Evolutionary conservation across 345 rosid genomes (phyloP).

Genomic region (Ceriops decandra): DNA sequence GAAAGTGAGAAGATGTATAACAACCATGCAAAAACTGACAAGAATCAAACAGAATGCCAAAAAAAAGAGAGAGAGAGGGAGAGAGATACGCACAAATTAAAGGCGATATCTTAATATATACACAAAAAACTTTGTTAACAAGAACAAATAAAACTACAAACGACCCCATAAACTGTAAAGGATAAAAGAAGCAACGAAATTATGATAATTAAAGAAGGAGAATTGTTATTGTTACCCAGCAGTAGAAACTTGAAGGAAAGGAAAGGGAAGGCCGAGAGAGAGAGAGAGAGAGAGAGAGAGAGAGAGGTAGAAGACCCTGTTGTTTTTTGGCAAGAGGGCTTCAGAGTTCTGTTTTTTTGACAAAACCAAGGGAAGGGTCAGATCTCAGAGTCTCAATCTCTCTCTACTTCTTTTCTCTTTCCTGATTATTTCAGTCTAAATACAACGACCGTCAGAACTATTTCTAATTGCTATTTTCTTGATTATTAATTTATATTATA

Average conservation of each 20-base stretch:
- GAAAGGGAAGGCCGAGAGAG: not conserved
- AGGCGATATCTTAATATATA: not conserved
- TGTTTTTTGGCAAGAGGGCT: not conserved
- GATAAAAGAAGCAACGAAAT: not conserved
- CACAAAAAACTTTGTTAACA: not conserved
- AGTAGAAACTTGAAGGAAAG: not conserved
- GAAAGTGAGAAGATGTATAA: not conserved
- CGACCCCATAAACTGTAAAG: not conserved
- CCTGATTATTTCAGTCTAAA: not conserved
- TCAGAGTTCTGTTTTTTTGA: not conserved
- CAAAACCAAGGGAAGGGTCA: not conserved
- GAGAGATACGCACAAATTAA: too few relatives aligned
- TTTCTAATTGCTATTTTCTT: too few relatives aligned
- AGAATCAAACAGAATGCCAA: not conserved
- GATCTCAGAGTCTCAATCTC: not conserved
- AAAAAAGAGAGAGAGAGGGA: not conserved
- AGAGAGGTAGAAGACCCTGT: not conserved
- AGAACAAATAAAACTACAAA: too few relatives aligned
- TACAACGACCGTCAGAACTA: not conserved
- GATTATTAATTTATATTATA: too few relatives aligned
- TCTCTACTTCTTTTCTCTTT: not conserved
- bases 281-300: too few relatives aligned
- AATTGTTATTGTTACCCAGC: too few relatives aligned
- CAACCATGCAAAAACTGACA: conserved; percentile 1
- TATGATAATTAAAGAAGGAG: too few relatives aligned